Evolutionary conservation across 176 grass and related monocot genomes (phyloP).

Genomic region (Tuctoria greenei): DNA sequence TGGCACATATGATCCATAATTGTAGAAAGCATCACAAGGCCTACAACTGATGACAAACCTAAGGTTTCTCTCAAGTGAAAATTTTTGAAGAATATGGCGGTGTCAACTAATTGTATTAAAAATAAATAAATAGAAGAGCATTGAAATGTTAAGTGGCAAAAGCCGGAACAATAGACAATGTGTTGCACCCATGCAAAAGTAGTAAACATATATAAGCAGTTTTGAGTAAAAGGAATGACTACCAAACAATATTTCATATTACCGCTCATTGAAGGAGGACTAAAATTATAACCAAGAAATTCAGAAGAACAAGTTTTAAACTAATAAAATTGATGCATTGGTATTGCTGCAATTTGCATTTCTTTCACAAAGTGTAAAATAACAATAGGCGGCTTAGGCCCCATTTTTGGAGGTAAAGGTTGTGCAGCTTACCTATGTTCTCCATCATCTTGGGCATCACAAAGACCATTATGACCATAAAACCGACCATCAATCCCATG

Average conservation of each 20-base stretch:
- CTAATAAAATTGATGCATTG: neutral
- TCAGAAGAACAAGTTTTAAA: neutral
- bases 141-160: neutral
- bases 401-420: neutral
- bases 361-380: constrained; percentile 3
- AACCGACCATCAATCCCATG: constrained; percentile 94
- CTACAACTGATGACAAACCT: neutral
- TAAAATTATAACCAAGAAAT: constrained; percentile 5
- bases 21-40: neutral
- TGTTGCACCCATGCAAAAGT: neutral
- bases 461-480: constrained; percentile 86
- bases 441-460: constrained; percentile 97
- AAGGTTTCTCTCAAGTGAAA: neutral
- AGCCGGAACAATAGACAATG: neutral
- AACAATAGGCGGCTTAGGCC: neutral
- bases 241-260: neutral
- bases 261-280: neutral
- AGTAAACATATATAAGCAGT: neutral
- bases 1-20: neutral
- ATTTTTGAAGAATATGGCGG: neutral
- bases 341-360: neutral
- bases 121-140: neutral
- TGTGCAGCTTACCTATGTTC: constrained; percentile 55
- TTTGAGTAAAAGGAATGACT: neutral
- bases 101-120: neutral